Evolutionary conservation across 108 stramenopile species (phyloP), one percentile per base, ranked within the genome.

Genomic region (Skeletonema costatum): DNA sequence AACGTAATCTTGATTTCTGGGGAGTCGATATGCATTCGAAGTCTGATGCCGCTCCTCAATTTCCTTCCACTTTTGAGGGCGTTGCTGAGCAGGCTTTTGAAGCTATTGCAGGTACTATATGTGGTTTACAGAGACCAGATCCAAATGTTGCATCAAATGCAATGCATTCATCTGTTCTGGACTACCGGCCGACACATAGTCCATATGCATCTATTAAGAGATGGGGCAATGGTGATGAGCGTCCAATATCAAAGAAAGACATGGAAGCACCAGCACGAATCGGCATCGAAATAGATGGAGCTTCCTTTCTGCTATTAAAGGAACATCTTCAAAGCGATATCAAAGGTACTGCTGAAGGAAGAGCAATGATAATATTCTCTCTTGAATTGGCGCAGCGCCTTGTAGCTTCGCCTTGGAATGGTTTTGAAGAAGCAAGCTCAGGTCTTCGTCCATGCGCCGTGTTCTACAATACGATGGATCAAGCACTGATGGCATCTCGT

Each of bases 241-340:
- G 32, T 58, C 32, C 19, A 13, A 38, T 32, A 59, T 5, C 9
- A 30, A 64, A 72, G 31, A 64, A 63, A 14, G 38, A 73, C 33
- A 14, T 36, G 29, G 73, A 68, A 58, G 46, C 17, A 56, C 70
- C 73, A 14, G 87, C 85, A 51, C 73, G 91, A 64, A 87, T 92
- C 63, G 91, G 91, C 10, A 78, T 92, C 17, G 91, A 92, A 80
- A 84, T 92, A 29, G 91, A 92, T 81, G 87, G 89, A 35, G 77
- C 78, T 1, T 72, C 77, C 2, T 78, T 70, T 75, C 61, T 87
- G 35, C 67, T 64, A 11, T 30, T 21, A 11, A 70, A 81, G 72
- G 7, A 36, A 48, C 64, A 38, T 36, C 2, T 38, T 29, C 36
- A 59, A 32, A 35, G 71, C 0, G 51, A 66, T 39, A 35, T 25